These are phyloP conservation scores for Testicularia cyperi DNA, from an alignment of 1,284 basidiomycete genomes.

Conservation along the genomic window DNA sequence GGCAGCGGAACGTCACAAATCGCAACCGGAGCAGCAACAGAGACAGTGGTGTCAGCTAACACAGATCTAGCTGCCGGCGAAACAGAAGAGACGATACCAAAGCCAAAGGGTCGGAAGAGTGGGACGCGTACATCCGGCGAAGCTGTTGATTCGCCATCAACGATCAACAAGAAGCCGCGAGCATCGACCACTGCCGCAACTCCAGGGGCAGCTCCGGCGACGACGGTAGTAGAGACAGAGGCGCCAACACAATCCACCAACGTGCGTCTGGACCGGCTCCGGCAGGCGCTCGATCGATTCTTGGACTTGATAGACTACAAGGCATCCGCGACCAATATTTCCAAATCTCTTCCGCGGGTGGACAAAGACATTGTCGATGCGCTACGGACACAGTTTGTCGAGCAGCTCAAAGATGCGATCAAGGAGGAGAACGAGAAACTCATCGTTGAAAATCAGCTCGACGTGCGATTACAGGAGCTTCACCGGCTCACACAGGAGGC, in stretches of 20 bases:
- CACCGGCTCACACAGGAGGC: slow-evolving; percentile 44
- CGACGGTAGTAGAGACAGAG: no score
- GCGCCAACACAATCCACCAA: slow-evolving; percentile 1
- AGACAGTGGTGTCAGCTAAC: not conserved
- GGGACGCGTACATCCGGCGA: slow-evolving; percentile 9
- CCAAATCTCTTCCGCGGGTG: slow-evolving; percentile 34
- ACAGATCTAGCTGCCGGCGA: not conserved
- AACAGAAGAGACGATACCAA: not conserved
- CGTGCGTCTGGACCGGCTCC: slow-evolving; percentile 40
- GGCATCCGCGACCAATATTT: slow-evolving; percentile 36
- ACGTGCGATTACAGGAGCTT: slow-evolving; percentile 34
- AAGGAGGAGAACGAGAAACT: slow-evolving; percentile 41
- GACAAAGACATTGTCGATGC: slow-evolving; percentile 35
- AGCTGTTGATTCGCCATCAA: not conserved
- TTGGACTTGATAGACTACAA: slow-evolving; percentile 46
- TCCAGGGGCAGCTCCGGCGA: not conserved
- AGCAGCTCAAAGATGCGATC: slow-evolving; percentile 45
- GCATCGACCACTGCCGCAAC: slow-evolving; percentile 2
- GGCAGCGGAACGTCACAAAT: no score
- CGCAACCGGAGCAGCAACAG: not conserved
- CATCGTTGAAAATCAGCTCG: slow-evolving; percentile 39
- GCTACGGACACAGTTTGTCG: slow-evolving; percentile 39
- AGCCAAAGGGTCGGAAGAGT: slow-evolving; percentile 2
- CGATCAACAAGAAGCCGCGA: slow-evolving; percentile 16
- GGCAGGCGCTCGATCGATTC: slow-evolving; percentile 44